Conservation (phyloP, 768 basidiomycete genomes). For the Mycena vulgaris region DNA sequence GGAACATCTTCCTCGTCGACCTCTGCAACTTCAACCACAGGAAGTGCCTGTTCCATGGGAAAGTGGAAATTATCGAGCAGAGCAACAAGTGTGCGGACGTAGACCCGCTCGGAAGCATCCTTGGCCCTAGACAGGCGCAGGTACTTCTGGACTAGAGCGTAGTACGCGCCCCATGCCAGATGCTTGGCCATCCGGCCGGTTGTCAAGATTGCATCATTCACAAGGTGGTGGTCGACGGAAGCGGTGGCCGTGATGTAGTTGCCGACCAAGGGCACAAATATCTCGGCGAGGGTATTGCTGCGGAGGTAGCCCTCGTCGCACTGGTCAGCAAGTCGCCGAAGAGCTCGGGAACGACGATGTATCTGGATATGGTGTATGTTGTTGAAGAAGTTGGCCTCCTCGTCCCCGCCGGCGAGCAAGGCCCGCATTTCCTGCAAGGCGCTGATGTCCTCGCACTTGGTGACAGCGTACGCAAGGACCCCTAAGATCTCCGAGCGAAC, state of each 20-base stretch:
- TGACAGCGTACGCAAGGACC: conserved; percentile 84
- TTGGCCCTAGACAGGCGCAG: conserved; percentile 78
- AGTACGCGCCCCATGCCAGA: conserved; percentile 89
- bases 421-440: conserved; percentile 85
- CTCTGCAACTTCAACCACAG: conserved; percentile 49
- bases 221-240: conserved; percentile 85
- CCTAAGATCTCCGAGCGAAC: conserved; percentile 89
- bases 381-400: conserved; percentile 97
- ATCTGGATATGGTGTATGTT: conserved; percentile 95
- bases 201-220: conserved; percentile 89
- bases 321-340: conserved; percentile 87
- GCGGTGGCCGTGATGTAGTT: conserved; percentile 80
- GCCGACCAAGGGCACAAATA: conserved; percentile 90
- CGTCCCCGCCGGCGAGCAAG: conserved; percentile 88
- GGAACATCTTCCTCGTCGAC: conserved; percentile 51
- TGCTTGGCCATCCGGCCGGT: conserved; percentile 84
- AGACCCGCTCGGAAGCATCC: conserved; percentile 81
- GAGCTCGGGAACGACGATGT: conserved; percentile 89
- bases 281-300: conserved; percentile 80
- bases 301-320: conserved; percentile 76
- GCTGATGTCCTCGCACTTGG: conserved; percentile 70
- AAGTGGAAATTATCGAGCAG: conserved; percentile 95
- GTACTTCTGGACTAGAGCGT: conserved; percentile 85
- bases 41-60: conserved; percentile 76
- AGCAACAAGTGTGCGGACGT: conserved; percentile 87